Percentiles rank a stretch among this genome's conserved stretches.
These are phyloP conservation scores for Diaporthe velutina DNA, from an alignment of 2,329 filamentous ascomycete genomes.

Conservation along the genomic window DNA sequence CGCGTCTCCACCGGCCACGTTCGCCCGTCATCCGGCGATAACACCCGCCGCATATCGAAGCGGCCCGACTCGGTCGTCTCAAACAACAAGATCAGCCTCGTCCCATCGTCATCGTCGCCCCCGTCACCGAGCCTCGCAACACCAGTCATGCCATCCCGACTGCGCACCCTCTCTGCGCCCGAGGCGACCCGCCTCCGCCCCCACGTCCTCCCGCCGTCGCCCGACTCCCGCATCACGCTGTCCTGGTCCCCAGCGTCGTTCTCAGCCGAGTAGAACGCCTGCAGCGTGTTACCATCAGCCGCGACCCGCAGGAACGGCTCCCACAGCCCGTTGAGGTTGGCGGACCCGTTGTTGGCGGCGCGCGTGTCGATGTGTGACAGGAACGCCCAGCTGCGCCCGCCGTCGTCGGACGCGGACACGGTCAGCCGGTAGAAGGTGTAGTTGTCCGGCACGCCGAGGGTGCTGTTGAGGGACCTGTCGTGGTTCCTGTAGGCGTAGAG, in stretches of 20 bases:
- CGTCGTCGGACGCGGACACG: conserved; percentile 56
- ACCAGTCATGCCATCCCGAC: conserved; percentile 61
- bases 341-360: conserved; percentile 35
- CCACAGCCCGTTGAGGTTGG: conserved; percentile 54
- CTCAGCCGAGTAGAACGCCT: conserved; percentile 60
- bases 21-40: conserved; percentile 55
- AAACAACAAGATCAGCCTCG: conserved; percentile 57
- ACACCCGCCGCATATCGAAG: conserved; percentile 54
- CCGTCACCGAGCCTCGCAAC: conserved; percentile 45
- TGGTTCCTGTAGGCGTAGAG: conserved; percentile 50
- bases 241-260: conserved; percentile 56
- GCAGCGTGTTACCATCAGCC: conserved; percentile 51
- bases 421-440: conserved; percentile 56
- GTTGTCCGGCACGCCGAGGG: conserved; percentile 28
- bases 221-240: conserved; percentile 54
- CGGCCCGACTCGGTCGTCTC: conserved; percentile 52
- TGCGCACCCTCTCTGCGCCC: conserved; percentile 46
- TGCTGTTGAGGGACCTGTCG: conserved; percentile 41
- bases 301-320: conserved; percentile 59
- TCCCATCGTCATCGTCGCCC: conserved; percentile 42
- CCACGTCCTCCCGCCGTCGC: conserved; percentile 56
- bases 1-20: conserved; percentile 53
- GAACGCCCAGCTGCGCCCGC: conserved; percentile 53
- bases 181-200: conserved; percentile 49
- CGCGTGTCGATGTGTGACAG: conserved; percentile 48